Conservation (phyloP, 2,329 filamentous ascomycete genomes). For the Xylaria sp. region DNA sequence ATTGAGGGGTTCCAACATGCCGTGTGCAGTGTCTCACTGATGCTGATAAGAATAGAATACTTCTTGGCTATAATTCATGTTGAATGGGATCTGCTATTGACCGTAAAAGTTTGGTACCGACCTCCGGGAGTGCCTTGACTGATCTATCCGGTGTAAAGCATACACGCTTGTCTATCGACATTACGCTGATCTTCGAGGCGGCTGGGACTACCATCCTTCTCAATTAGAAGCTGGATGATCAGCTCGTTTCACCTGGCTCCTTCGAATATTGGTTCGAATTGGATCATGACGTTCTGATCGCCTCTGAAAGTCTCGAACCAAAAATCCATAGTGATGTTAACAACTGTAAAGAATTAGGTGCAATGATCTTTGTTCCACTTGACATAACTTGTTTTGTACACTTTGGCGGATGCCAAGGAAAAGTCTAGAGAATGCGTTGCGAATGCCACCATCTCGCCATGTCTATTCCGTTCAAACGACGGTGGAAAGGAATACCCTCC, state of each 20-base stretch:
- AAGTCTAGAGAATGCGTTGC: constrained; percentile 40
- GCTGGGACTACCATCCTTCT: background rate
- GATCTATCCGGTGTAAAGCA: constrained; percentile 18
- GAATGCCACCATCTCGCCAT: constrained; percentile 39
- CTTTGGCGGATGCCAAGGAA: constrained; percentile 36
- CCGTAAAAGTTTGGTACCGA: constrained; percentile 1
- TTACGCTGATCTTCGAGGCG: background rate
- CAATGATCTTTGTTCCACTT: constrained; percentile 36
- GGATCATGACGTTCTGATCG: constrained; percentile 1
- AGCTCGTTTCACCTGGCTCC: constrained; percentile 7
- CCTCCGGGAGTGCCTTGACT: constrained; percentile 17
- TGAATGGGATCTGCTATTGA: background rate
- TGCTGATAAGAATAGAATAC: background rate
- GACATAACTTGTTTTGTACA: constrained; percentile 43
- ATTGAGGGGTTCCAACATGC: constrained; percentile 15
- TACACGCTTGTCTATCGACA: constrained; percentile 1
- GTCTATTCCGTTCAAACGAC: constrained; percentile 36
- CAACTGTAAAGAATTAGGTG: constrained; percentile 14
- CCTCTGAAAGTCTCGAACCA: constrained; percentile 1
- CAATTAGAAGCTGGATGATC: background rate
- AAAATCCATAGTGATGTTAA: constrained; percentile 8
- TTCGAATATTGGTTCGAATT: background rate
- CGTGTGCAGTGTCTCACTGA: constrained; percentile 7
- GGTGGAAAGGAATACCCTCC: constrained; percentile 25
- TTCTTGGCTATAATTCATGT: background rate